phyloP scores from a whole-genome alignment of 1,284 basidiomycete species.

The Cutaneotrichosporon daszewskae region DNA sequence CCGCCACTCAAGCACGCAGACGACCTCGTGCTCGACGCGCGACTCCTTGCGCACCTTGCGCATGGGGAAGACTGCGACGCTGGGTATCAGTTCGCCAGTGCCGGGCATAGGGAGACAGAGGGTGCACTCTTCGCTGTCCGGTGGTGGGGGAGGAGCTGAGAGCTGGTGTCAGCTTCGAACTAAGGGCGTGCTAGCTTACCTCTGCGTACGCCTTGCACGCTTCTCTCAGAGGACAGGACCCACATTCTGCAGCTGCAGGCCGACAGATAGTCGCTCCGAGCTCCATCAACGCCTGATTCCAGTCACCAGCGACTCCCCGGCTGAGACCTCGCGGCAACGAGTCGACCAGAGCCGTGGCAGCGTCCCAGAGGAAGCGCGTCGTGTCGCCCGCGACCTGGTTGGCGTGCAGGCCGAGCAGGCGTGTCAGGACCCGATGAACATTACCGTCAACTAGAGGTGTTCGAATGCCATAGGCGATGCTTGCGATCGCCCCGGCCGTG shows the following conservation, averaged over 20 bases:
- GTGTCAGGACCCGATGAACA: slow-evolving; percentile 72
- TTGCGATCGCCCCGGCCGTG: slow-evolving; percentile 73
- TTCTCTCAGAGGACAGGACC: slow-evolving; percentile 61
- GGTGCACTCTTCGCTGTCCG: slow-evolving; percentile 60
- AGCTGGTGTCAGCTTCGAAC: slow-evolving; percentile 10
- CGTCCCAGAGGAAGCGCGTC: slow-evolving; percentile 74
- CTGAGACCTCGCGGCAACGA: slow-evolving; percentile 39
- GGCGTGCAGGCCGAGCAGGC: slow-evolving; percentile 74
- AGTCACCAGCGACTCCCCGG: slow-evolving; percentile 58
- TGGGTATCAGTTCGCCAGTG: slow-evolving; percentile 20
- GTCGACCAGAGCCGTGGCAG: slow-evolving; percentile 64
- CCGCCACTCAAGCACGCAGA: slow-evolving; percentile 78
- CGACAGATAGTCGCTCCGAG: slow-evolving; percentile 87
- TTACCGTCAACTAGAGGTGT: slow-evolving; percentile 88
- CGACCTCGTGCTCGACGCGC: slow-evolving; percentile 76
- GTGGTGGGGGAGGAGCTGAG: slow-evolving; percentile 19
- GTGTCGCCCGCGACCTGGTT: slow-evolving; percentile 70
- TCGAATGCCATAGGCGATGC: slow-evolving; percentile 79
- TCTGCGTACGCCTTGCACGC: slow-evolving; percentile 63
- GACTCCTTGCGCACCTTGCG: slow-evolving; percentile 75
- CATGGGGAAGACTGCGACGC: slow-evolving; percentile 78
- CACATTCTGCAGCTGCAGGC: slow-evolving; percentile 69
- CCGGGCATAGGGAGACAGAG: slow-evolving; percentile 63
- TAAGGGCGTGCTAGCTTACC: slow-evolving; percentile 25
- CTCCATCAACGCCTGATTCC: slow-evolving; percentile 63